Evolutionary conservation across 495 filamentous ascomycete genomes (phyloP).

Genomic region (Penicillium fimorum): DNA sequence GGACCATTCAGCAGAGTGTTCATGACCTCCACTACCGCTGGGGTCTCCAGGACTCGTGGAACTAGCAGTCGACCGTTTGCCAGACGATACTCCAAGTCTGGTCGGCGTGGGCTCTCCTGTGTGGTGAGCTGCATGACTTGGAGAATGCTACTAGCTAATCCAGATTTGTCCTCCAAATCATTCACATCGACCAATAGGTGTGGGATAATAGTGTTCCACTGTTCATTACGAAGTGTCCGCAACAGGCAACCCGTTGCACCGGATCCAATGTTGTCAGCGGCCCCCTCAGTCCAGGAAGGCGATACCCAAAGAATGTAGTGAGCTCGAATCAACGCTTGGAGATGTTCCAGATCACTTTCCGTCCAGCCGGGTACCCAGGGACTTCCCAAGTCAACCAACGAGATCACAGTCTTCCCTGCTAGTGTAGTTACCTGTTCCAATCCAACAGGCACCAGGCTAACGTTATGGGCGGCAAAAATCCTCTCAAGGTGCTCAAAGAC

Average conservation of each 20-base stretch:
- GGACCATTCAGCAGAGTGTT: conserved; percentile 21
- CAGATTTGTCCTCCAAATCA: conserved; percentile 11
- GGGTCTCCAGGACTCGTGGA: conserved; percentile 19
- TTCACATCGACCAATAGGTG: conserved; percentile 16
- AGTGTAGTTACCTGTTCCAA: conserved; percentile 16
- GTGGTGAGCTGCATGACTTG: conserved; percentile 23
- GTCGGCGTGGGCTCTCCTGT: conserved; percentile 10
- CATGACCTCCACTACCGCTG: conserved; percentile 25
- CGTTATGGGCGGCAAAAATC: conserved; percentile 14
- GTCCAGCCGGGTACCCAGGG: conserved; percentile 22
- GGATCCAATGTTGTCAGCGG: conserved; percentile 10
- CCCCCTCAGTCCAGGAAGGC: conserved; percentile 13
- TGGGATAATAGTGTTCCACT: conserved; percentile 16
- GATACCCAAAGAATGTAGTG: conserved; percentile 30
- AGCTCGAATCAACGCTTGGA: conserved; percentile 17
- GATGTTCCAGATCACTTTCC: conserved; percentile 13
- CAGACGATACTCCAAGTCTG: conserved; percentile 23
- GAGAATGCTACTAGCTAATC: conserved; percentile 15
- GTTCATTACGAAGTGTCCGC: conserved; percentile 27
- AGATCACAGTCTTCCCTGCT: conserved; percentile 23
- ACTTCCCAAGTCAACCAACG: conserved; percentile 20
- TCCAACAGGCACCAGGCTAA: conserved; percentile 15
- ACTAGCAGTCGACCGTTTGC: conserved; percentile 19
- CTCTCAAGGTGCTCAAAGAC: conserved; percentile 18
- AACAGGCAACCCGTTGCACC: conserved; percentile 23